Evolutionary conservation across 768 basidiomycete species (phyloP).

Genomic region (Russula lepida): DNA sequence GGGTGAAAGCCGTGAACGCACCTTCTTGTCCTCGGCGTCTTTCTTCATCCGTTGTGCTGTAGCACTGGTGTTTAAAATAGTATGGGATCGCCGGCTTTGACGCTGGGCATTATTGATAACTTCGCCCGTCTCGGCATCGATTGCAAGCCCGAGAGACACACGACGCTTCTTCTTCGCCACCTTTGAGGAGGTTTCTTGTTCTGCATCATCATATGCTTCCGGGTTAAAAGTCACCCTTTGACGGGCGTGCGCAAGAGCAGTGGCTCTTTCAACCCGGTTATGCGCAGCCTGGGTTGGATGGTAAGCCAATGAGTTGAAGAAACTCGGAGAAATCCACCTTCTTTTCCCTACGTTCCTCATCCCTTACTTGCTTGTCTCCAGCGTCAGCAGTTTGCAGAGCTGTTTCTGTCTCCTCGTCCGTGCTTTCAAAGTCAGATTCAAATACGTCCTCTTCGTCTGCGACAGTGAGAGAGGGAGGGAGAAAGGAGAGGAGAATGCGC

Average conservation of each 20-base stretch:
- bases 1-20: slow-evolving; percentile 23
- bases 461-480: neutral
- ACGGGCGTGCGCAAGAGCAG: slow-evolving; percentile 57
- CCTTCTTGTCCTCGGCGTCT: slow-evolving; percentile 55
- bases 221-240: slow-evolving; percentile 65
- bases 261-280: slow-evolving; percentile 50
- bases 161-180: slow-evolving; percentile 35
- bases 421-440: slow-evolving; percentile 79
- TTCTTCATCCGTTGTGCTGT: slow-evolving; percentile 57
- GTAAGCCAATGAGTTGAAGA: neutral
- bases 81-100: slow-evolving; percentile 59
- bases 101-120: slow-evolving; percentile 36
- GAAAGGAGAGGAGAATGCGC: neutral
- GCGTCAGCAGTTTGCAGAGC: slow-evolving; percentile 44
- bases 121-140: slow-evolving; percentile 57
- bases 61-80: slow-evolving; percentile 61
- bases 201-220: slow-evolving; percentile 28
- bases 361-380: slow-evolving; percentile 47
- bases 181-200: slow-evolving; percentile 22
- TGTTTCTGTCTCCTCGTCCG: slow-evolving; percentile 50
- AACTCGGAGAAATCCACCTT: slow-evolving; percentile 33
- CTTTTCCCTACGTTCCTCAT: slow-evolving; percentile 50
- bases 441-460: slow-evolving; percentile 77
- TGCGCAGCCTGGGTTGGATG: slow-evolving; percentile 39
- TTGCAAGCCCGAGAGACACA: slow-evolving; percentile 45